A percentile compares a stretch with the other conserved stretches of the same genome.
These are phyloP conservation scores for Gastrodia elata DNA, from an alignment of 106 monocot genomes.

Conservation along the genomic window DNA sequence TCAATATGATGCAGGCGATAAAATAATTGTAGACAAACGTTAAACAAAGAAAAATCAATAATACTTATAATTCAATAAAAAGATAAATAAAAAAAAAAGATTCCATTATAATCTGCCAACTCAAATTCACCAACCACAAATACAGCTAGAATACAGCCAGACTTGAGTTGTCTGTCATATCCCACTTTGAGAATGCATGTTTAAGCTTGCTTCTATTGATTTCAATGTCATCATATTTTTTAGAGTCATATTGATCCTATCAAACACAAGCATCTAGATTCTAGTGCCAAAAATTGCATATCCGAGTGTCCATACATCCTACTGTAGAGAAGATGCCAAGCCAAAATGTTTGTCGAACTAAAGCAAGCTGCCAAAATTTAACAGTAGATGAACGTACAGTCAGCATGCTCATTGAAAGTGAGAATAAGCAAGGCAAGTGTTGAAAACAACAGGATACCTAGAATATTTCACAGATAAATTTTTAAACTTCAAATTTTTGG, in stretches of 20 bases:
- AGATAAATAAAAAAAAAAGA: not conserved
- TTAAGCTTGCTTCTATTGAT: not conserved
- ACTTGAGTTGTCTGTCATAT: not conserved
- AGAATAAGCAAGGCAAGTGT: not conserved
- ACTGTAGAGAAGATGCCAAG: not conserved
- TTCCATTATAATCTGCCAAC: not conserved
- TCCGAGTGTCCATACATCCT: not conserved
- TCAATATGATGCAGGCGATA: not conserved
- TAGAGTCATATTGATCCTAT: not conserved
- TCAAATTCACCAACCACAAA: not conserved
- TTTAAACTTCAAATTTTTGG: not conserved
- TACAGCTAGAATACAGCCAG: not conserved
- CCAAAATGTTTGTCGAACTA: not conserved
- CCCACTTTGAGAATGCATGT: not conserved
- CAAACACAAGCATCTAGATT: not conserved
- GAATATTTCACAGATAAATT: no score
- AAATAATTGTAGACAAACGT: not conserved
- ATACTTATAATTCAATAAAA: slow-evolving; percentile 1
- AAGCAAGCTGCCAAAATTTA: not conserved
- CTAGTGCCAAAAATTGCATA: not conserved
- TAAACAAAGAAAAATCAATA: not conserved
- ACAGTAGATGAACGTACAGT: not conserved
- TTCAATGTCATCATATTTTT: not conserved
- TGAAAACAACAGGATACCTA: not conserved
- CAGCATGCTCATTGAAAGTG: not conserved